A percentile compares a stretch with the other conserved stretches of the same genome.
phyloP scores from a whole-genome alignment of 805 yeast species.

The Candida pini region DNA sequence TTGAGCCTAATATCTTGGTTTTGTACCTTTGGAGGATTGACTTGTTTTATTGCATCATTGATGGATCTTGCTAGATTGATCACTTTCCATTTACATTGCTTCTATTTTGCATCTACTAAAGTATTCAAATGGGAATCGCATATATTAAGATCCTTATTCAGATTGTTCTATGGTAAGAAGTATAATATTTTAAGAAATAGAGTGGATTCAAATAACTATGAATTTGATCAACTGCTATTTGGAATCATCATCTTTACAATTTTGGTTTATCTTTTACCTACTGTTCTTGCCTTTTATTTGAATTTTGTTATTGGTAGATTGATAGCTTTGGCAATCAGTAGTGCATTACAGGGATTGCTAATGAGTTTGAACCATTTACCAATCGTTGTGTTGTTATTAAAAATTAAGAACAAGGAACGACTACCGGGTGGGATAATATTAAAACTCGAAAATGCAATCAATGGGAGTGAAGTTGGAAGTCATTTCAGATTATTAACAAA shows the following conservation, averaged over 20 bases:
- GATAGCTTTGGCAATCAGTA: slow-evolving; percentile 40
- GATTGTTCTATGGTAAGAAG: slow-evolving; percentile 85
- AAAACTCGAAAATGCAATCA: slow-evolving; percentile 9
- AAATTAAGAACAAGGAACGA: slow-evolving; percentile 71
- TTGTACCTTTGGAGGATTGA: slow-evolving; percentile 44
- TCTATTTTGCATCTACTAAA: slow-evolving; percentile 74
- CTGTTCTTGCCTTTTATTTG: slow-evolving; percentile 77
- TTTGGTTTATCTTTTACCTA: slow-evolving; percentile 73
- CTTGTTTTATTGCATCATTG: slow-evolving; percentile 60
- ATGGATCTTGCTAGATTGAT: slow-evolving; percentile 60
- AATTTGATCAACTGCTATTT: slow-evolving; percentile 76
- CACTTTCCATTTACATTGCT: slow-evolving; percentile 68
- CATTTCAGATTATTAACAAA: slow-evolving; percentile 22
- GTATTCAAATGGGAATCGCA: slow-evolving; percentile 72
- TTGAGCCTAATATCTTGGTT: slow-evolving; percentile 10
- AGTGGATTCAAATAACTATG: slow-evolving; percentile 79
- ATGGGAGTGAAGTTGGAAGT: too few relatives aligned
- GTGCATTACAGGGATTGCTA: slow-evolving; percentile 51
- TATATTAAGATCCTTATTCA: slow-evolving; percentile 66
- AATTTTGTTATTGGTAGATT: slow-evolving; percentile 62
- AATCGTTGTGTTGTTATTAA: slow-evolving; percentile 69
- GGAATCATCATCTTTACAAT: slow-evolving; percentile 88
- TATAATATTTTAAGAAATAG: slow-evolving; percentile 78
- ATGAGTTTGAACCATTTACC: slow-evolving; percentile 81
- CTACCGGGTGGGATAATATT: slow-evolving; percentile 49